These are phyloP conservation scores for Tetrastigma voinierianum DNA, from an alignment of 164 flowering plant species.

Conservation along the genomic window DNA sequence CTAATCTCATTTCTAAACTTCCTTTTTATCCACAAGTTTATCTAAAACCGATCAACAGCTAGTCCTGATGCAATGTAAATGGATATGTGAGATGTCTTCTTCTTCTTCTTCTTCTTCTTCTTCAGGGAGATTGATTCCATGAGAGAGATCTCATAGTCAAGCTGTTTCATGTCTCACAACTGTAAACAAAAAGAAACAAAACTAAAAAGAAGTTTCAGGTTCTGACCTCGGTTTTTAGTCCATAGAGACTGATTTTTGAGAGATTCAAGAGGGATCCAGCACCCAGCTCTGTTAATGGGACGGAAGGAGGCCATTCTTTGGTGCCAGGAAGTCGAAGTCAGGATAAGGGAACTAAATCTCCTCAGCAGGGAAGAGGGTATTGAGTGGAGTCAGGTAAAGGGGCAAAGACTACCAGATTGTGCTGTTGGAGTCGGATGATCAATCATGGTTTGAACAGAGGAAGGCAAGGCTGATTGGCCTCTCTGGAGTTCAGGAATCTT, in stretches of 20 bases:
- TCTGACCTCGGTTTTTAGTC: too few relatives aligned
- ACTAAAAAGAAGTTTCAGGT: too few relatives aligned
- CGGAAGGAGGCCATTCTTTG: constrained; percentile 15
- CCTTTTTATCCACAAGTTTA: too few relatives aligned
- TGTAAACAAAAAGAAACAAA: not conserved
- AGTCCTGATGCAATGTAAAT: too few relatives aligned
- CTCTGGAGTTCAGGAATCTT: constrained; percentile 9
- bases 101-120: too few relatives aligned
- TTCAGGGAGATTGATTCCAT: not conserved
- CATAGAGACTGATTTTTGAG: constrained; percentile 11
- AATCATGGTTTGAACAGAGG: constrained; percentile 7
- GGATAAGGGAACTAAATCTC: constrained; percentile 16
- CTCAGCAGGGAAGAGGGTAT: not conserved
- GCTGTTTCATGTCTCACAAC: not conserved
- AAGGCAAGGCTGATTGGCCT: not conserved
- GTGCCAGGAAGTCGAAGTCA: constrained; percentile 24
- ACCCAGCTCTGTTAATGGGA: constrained; percentile 24
- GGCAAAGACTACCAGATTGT: constrained; percentile 27
- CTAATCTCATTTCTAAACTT: too few relatives aligned
- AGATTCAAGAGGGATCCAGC: constrained; percentile 20
- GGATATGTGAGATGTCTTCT: too few relatives aligned
- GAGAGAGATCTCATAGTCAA: not conserved
- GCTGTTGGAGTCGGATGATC: not conserved
- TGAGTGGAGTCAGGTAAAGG: constrained; percentile 8
- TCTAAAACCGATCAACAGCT: too few relatives aligned